phyloP scores from a whole-genome alignment of 2,329 filamentous ascomycete species.

The Xenosphaeropsis pyriputrescens region DNA sequence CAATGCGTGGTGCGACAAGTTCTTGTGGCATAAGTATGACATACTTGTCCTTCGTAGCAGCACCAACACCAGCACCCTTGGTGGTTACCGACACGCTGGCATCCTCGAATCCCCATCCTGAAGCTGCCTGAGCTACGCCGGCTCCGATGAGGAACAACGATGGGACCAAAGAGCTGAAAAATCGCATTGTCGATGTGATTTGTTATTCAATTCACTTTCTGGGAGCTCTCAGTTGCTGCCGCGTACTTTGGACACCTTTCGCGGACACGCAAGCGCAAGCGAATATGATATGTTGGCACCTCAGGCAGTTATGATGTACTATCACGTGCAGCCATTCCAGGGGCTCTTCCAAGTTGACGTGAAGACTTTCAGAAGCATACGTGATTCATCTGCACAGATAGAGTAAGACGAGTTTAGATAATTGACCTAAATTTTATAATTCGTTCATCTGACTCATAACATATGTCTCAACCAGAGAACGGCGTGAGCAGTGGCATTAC shows the following conservation, averaged over 20 bases:
- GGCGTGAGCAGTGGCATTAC: too few species aligned
- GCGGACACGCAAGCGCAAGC: neutral
- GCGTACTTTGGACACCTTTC: neutral
- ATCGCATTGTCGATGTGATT: conserved; percentile 20
- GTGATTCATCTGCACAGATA: too few species aligned
- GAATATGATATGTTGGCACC: neutral
- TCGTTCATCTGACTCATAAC: too few species aligned
- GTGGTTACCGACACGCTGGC: conserved; percentile 48
- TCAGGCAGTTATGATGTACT: too few species aligned
- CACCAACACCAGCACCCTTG: conserved; percentile 37
- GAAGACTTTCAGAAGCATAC: too few species aligned
- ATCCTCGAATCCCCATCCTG: conserved; percentile 61
- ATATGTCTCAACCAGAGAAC: too few species aligned
- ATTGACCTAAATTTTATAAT: too few species aligned
- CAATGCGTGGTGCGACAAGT: neutral
- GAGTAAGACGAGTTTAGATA: too few species aligned
- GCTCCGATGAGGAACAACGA: conserved; percentile 24
- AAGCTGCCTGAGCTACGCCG: conserved; percentile 24
- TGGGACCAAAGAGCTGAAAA: conserved; percentile 23
- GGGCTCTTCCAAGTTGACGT: too few species aligned
- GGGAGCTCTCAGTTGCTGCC: neutral
- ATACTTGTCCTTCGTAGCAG: conserved; percentile 48
- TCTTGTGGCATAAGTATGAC: conserved; percentile 11
- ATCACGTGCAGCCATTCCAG: too few species aligned
- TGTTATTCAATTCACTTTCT: neutral